These are phyloP conservation scores for Pelargonium myrrhifolium DNA, from an alignment of 441 rosid species.

Conservation along the genomic window DNA sequence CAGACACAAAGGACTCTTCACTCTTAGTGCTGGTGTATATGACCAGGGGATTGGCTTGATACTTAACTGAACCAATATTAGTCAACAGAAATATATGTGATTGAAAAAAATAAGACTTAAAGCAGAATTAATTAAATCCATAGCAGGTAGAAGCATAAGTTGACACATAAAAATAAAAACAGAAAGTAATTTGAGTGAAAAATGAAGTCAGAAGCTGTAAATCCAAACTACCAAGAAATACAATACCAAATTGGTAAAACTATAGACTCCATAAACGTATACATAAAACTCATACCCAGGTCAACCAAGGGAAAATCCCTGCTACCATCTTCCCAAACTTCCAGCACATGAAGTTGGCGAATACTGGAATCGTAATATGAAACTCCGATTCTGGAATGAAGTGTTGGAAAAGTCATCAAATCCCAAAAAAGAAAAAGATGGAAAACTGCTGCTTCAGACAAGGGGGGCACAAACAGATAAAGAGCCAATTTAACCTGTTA, in stretches of 20 bases:
- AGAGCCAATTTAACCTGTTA: not conserved
- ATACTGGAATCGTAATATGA: constrained; percentile 75
- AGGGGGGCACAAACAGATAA: not conserved
- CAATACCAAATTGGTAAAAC: constrained; percentile 1
- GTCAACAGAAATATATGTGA: constrained; percentile 19
- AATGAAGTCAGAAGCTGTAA: constrained; percentile 4
- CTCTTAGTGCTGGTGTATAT: constrained; percentile 91
- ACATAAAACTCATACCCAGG: constrained; percentile 46
- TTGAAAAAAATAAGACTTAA: not conserved
- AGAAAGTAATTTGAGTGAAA: not conserved
- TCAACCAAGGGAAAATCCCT: constrained; percentile 66
- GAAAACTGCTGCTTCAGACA: not conserved
- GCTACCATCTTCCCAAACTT: constrained; percentile 85
- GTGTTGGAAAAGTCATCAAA: constrained; percentile 13
- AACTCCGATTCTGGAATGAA: constrained; percentile 59
- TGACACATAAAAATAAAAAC: constrained; percentile 6
- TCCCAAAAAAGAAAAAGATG: not conserved
- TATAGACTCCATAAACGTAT: constrained; percentile 7
- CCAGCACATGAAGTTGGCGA: constrained; percentile 85
- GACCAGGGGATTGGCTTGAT: constrained; percentile 70
- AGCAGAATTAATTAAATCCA: not conserved
- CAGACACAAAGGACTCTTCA: constrained; percentile 76
- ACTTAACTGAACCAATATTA: constrained; percentile 50
- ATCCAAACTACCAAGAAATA: constrained; percentile 14
- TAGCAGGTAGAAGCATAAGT: not conserved